Evolutionary conservation across 2,329 filamentous ascomycete species (phyloP), one percentile per base, ranked within the genome.

Genomic region (Periconia digitata): DNA sequence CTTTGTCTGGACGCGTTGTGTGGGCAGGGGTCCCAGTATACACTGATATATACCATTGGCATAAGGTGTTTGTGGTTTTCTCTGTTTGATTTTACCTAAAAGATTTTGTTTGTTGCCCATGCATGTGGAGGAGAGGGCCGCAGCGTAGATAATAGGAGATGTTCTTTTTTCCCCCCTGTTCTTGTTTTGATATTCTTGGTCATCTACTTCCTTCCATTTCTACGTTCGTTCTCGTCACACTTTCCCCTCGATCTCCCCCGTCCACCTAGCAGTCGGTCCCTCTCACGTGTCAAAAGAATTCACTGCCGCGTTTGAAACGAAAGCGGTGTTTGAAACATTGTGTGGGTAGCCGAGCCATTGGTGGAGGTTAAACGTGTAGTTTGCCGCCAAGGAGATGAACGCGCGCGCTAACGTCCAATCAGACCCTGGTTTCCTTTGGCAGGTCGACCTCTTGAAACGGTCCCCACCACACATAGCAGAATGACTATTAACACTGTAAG

Each of bases 1-100:
- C 44, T 29, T n/a, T 27, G 29, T 43, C 49, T 50, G 49, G 49
- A 49, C 55, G 44, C 49, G 41, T 35, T 51, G 47, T 44, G 50
- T 49, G 45, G 34, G 43, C 43, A 39, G 43, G 44, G 41, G 18
- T 43, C 36, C 45, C 43, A 32, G n/a, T 32, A 13, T 15, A 32
- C 27, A 32, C 3, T n/a, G 24, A 48, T 40, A 52, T 56, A 52
- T 56, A 54, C 48, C 44, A 52, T 41, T 40, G 44, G 18, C 43
- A 23, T 40, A 23, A 45, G 29, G 43, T 29, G 24, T 51, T 16
- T 41, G 21, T 8, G 13, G 3, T 16, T 13, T 27, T 40, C 29
- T 27, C 6, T 39, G 34, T 32, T 15, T 32, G 27, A 6, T 32
- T 32, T 15, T 32, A 32, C 27, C 4, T n/a, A 21, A 21, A 15